Percentiles rank a stretch among this genome's conserved stretches.
phyloP scores from a whole-genome alignment of 1,284 basidiomycete species.

The Papiliotrema laurentii region DNA sequence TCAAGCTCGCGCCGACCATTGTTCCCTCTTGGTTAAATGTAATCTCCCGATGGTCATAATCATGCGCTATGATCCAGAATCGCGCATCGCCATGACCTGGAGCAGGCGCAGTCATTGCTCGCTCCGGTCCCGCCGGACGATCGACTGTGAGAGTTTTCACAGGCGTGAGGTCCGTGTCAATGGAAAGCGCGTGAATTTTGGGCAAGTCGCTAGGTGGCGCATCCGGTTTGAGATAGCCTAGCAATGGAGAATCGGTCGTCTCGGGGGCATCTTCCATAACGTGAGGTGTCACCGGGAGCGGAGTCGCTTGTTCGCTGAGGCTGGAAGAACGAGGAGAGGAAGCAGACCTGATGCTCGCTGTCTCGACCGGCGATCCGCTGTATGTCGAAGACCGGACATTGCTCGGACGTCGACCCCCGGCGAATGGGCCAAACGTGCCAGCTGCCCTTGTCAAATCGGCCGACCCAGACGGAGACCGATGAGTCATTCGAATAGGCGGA shows the following conservation, averaged over 20 bases:
- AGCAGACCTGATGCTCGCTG: neutral
- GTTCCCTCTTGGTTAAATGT: slow-evolving; percentile 84
- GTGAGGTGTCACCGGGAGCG: slow-evolving; percentile 2
- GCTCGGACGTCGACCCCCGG: slow-evolving; percentile 2
- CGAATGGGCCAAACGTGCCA: too few relatives aligned
- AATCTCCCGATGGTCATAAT: slow-evolving; percentile 65
- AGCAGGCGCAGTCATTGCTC: slow-evolving; percentile 14
- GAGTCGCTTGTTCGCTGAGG: slow-evolving; percentile 3
- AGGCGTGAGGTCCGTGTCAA: slow-evolving; percentile 3
- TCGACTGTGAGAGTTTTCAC: slow-evolving; percentile 1
- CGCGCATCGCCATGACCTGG: slow-evolving; percentile 27
- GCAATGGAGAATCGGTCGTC: slow-evolving; percentile 8
- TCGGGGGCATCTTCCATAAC: slow-evolving; percentile 4
- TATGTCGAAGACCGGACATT: neutral
- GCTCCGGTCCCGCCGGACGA: slow-evolving; percentile 11
- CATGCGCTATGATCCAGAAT: slow-evolving; percentile 45
- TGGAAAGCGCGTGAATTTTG: slow-evolving; percentile 5
- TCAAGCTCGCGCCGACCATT: slow-evolving; percentile 84
- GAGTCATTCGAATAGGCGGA: slow-evolving; percentile 21
- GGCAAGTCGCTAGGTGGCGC: neutral
- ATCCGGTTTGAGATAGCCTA: too few relatives aligned
- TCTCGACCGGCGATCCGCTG: neutral
- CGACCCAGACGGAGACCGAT: slow-evolving; percentile 38
- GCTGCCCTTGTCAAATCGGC: slow-evolving; percentile 42
- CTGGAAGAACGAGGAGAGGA: slow-evolving; percentile 6